Conservation (phyloP, 495 filamentous ascomycete genomes). For the Penicillium ochrochloron region DNA sequence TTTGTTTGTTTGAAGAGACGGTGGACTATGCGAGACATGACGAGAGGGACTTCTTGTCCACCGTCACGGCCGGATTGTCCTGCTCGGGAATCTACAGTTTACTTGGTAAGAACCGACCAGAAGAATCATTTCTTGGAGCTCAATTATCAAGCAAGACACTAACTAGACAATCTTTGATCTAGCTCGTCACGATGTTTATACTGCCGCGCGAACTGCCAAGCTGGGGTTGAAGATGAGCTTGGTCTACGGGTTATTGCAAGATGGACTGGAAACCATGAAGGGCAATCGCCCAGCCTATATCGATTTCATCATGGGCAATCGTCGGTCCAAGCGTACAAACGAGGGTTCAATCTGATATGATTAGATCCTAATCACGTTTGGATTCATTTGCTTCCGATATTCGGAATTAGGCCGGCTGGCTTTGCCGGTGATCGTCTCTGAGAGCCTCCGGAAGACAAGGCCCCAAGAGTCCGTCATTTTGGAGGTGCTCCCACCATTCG, state of each 20-base stretch:
- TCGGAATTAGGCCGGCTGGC: background rate
- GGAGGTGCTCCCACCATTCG: background rate
- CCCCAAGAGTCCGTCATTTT: background rate
- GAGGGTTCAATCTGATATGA: conserved; percentile 30
- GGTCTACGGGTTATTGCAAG: conserved; percentile 80
- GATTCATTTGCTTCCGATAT: background rate
- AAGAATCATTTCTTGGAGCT: background rate
- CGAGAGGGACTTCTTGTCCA: conserved; percentile 28
- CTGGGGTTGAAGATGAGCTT: conserved; percentile 78
- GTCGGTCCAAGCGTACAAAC: conserved; percentile 22
- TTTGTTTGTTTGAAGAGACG: conserved; percentile 77
- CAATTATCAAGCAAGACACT: conserved; percentile 17
- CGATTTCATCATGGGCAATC: conserved; percentile 61
- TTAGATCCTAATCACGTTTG: background rate
- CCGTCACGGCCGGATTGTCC: conserved; percentile 69
- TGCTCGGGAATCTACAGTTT: conserved; percentile 85
- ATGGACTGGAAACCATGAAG: conserved; percentile 62
- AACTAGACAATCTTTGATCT: conserved; percentile 13
- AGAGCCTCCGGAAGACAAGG: background rate
- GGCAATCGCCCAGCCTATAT: conserved; percentile 75
- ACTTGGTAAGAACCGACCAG: conserved; percentile 65
- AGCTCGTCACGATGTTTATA: conserved; percentile 83
- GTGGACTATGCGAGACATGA: conserved; percentile 73
- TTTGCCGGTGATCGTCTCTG: background rate
- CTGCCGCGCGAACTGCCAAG: conserved; percentile 83